These are phyloP conservation scores for Syzygium aqueum DNA, from an alignment of 345 rosid genomes.

Conservation along the genomic window DNA sequence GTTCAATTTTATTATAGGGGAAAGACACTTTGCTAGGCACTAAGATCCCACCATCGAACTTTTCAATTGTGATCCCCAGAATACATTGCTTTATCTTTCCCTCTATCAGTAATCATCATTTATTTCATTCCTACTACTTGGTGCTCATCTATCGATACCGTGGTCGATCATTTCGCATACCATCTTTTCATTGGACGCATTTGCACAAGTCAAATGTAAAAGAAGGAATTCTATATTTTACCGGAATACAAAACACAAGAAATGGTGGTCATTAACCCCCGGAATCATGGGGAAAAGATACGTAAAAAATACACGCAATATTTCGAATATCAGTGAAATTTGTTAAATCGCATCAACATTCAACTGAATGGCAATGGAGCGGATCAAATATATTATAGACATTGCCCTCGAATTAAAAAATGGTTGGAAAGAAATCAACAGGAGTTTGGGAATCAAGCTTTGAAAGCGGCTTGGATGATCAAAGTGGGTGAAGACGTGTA, in stretches of 20 bases:
- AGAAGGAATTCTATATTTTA: neutral
- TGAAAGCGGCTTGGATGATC: no score
- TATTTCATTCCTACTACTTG: neutral
- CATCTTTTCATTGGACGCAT: neutral
- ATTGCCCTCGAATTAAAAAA: neutral
- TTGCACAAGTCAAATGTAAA: neutral
- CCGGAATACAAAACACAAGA: neutral
- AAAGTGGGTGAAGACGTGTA: no score
- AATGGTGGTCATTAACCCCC: neutral
- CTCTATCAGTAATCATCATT: accelerated
- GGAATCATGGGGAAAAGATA: neutral
- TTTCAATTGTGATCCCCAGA: neutral
- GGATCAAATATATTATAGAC: neutral
- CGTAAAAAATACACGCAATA: neutral
- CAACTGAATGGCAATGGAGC: neutral
- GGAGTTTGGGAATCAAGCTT: no score
- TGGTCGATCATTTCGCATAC: neutral
- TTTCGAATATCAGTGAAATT: neutral
- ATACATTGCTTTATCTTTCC: neutral
- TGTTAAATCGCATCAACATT: neutral
- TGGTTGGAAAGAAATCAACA: no score
- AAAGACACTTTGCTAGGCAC: neutral
- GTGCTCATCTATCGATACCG: neutral
- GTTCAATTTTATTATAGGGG: neutral
- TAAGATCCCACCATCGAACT: neutral